Base-by-base conservation (phyloP, 2,329 filamentous ascomycete genomes). In the Fusarium dimerum region DNA sequence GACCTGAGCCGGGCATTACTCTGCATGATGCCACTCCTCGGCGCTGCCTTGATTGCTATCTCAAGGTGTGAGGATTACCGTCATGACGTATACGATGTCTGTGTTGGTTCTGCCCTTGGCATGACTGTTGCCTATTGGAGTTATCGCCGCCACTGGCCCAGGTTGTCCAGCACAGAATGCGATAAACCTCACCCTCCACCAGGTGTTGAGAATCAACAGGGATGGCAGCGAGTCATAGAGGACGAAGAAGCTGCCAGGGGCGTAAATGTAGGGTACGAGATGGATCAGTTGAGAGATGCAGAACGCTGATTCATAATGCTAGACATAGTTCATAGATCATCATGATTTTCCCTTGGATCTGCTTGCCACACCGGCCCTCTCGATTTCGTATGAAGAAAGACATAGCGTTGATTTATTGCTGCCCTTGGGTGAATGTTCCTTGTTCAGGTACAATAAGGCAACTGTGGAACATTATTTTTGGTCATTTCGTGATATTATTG, bases 71-170 rank as follows among this genome's bases (percentile, higher is more conserved):
- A 89, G 69, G 86, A 88, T 68, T 89, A 89, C 65, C 74, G 87
- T 45, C 86, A 90, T 61, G 86, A 89, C 57, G 85, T 88, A 3
- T 88, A 86, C 56, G 86, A 89, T 63, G 85, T 89, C 12, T 81
- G 78, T 46, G 77, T 81, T 6, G 86, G 87, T 1, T 81, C 81
- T 0, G 67, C 81, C 26, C 72, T 89, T 13, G 87, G 86, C 4
- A 80, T 80, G 67, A 68, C 72, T 5, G 71, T 88, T 30, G 81
- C 84, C 3, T 84, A 84, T 64, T 88, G 84, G 77, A 87, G 82
- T 57, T 89, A 89, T 64, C 73, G 84, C 55, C 72, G 84, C 58
- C 85, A 87, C 65, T 88, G 82, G 77, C 85, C 84, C 7, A 69
- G 71, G 30, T 68, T 87, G 50, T 73, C 75, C 10, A 81, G 78